Base-by-base conservation (phyloP, 1,139 yeast genomes). In the Citeromyces siamensis region DNA sequence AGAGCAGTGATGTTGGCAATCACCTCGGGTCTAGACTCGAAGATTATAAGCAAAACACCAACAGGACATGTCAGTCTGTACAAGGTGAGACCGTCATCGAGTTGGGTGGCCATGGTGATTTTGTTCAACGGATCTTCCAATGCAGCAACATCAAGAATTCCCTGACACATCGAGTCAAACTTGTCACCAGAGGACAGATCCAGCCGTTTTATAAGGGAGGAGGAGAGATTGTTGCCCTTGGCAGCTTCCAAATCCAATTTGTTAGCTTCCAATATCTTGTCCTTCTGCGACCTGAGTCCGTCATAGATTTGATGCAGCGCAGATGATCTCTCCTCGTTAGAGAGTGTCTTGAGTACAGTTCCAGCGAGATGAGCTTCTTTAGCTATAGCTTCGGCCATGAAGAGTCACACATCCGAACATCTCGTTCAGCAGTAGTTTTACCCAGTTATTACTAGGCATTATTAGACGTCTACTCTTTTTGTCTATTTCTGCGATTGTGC, bases 11-110 rank as follows among this genome's bases (percentile, higher is more conserved):
- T 90, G 55, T 93, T 93, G 38, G 98, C 98, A 62, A 93, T 90
- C 12, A 93, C 98, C 55, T 93, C 99, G 21, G 99, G 99, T 50
- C 99, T 74, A 31, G 95, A 78, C 59, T 93, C 99, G 53, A 93
- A 93, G 41, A 93, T 93, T 36, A 93, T 88, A 44, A 93, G 66
- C 37, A 93, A 58, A 0, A 86, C 97, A 10, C 99, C 99, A 6
- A 93, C 86, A 12, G 98, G 98, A 21, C 95, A 81, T 4, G 95
- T 80, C 10, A 90, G 69, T 49, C 95, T 64, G 56, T 76, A 81
- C 43, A 93, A 64, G 38, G 77, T 80, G 46, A 93, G 69, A 5
- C 84, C 94, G 35, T 85, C 94, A 55, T 93, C 99, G 31, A 93
- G 64, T 55, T 84, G 73, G 32, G 79, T 75, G 33, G 94, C 88